Evolutionary conservation across 2,329 filamentous ascomycete genomes (phyloP), one percentile per base, ranked within the genome.

Genomic region (Colletotrichum tamarilloi): DNA sequence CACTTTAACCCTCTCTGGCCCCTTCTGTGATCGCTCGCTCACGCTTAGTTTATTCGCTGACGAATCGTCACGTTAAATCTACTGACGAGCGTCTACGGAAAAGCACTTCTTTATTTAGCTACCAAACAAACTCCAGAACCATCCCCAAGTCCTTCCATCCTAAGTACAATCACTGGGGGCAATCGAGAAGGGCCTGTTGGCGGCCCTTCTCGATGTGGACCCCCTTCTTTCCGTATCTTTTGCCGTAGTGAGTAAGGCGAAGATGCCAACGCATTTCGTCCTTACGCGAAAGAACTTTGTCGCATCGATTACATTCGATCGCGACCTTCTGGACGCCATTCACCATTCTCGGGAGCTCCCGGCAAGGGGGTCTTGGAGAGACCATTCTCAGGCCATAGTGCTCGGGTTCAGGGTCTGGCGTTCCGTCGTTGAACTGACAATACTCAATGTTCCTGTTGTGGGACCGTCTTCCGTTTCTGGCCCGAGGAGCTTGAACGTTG

Each of bases 391-490:
- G 42, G 42, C 42, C 42, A 19, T 19, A n/a, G 19, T n/a, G 3
- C 16, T 4, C 0, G 42, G 42, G 1, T 8, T 0, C 22, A 0
- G 42, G 42, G 19, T n/a, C 16, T 1, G 42, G 42, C 7, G 16
- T 49, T 42, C 38, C 42, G 19, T 49, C 42, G 42, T 49, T 49
- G 19, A n/a, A 2, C 24, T 24, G 24, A 26, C 24, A 26, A 26
- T 26, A 26, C 24, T 26, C 24, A 4, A 26, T 26, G 24, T 26
- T 26, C 24, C 16, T 19, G 6, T 1, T 49, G 1, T 49, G 42
- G 2, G 16, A n/a, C 4, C 19, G 42, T n/a, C 19, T 49, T 1
- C 16, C 19, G 2, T 19, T 8, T 19, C 42, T 49, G 19, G 19
- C 42, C 42, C 7, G 19, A 49, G 42, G 19, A 19, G 19, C 42